Evolutionary conservation across 2,329 filamentous ascomycete genomes (phyloP), one percentile per base, ranked within the genome.

Genomic region (Lachnellula subtilissima): DNA sequence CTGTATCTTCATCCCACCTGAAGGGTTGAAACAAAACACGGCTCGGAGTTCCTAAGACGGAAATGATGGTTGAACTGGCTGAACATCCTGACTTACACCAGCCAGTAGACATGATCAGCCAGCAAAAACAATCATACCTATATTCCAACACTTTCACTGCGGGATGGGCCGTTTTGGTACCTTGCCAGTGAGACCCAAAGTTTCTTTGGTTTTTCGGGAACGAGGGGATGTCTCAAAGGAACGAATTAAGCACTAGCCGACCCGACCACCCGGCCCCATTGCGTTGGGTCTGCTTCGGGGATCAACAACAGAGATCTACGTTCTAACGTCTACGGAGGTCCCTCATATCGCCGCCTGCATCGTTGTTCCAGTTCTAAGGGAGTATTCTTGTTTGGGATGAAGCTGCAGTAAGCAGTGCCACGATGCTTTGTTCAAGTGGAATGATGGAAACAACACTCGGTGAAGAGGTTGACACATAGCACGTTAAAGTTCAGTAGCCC

Each of bases 151-250:
- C 32, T 40, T 37, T 40, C 17, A n/a, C 14, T 42, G 58, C 58
- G 60, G 60, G 58, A 60, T 53, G 53, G 35, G 19, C 58, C 60
- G 58, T 47, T 50, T 37, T 22, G 56, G 56, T 58, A 57, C 55
- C 52, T 48, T 51, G 51, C 59, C 54, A 56, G 50, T 39, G 25
- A 22, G 50, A 23, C 53, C 48, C 32, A 55, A 46, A 35, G 28
- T 6, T 15, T 17, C 23, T 36, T 17, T 42, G 15, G 5, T 23
- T 22, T 23, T 8, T 50, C 15, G 28, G 23, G 47, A 17, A 49
- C 42, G 19, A 40, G 48, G 48, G 15, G 35, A 17, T 25, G 5
- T 3, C 28, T 22, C 15, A 32, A n/a, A 39, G 9, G 42, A n/a
- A 42, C 39, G 35, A n/a, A 19, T 36, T 48, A 53, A 54, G 43